phyloP scores from a whole-genome alignment of 805 yeast species.

The Middelhovenomyces tepae region DNA sequence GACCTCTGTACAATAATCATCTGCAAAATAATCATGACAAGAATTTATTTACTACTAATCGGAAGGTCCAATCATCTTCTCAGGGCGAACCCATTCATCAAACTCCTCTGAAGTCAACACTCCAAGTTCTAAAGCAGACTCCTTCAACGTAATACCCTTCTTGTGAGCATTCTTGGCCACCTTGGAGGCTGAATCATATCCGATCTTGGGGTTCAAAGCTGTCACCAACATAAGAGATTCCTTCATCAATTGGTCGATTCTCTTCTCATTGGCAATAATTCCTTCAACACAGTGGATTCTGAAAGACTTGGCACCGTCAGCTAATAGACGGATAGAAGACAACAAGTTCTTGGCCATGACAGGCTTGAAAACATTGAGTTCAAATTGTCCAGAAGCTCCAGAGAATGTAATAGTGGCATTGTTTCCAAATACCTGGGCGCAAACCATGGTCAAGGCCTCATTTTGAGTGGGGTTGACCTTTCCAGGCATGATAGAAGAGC shows the following conservation, averaged over 20 bases:
- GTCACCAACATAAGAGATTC: slow-evolving; percentile 98
- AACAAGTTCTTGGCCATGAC: slow-evolving; percentile 86
- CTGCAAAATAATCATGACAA: no score
- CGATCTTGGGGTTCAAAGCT: slow-evolving; percentile 97
- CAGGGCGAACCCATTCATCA: slow-evolving; percentile 96
- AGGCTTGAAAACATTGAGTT: slow-evolving; percentile 96
- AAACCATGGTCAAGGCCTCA: slow-evolving; percentile 97
- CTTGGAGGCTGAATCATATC: slow-evolving; percentile 95
- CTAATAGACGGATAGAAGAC: slow-evolving; percentile 76
- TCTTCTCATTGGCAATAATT: slow-evolving; percentile 77
- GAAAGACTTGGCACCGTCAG: slow-evolving; percentile 86
- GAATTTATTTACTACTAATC: slow-evolving; percentile 17
- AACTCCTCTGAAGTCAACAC: slow-evolving; percentile 79
- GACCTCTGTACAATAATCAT: background rate
- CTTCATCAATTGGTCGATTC: slow-evolving; percentile 78
- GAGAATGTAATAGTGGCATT: slow-evolving; percentile 91
- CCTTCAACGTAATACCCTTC: slow-evolving; percentile 92
- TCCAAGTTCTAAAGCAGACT: slow-evolving; percentile 86
- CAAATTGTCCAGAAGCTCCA: slow-evolving; percentile 98
- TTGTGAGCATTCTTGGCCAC: slow-evolving; percentile 98
- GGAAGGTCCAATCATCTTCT: slow-evolving; percentile 93
- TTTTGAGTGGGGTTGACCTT: slow-evolving; percentile 99
- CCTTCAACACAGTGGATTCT: slow-evolving; percentile 94
- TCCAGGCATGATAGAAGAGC: slow-evolving; percentile 99
- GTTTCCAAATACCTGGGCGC: slow-evolving; percentile 97